Evolutionary conservation across 1,284 basidiomycete species (phyloP).

Genomic region (Microbotryum scabiosae): DNA sequence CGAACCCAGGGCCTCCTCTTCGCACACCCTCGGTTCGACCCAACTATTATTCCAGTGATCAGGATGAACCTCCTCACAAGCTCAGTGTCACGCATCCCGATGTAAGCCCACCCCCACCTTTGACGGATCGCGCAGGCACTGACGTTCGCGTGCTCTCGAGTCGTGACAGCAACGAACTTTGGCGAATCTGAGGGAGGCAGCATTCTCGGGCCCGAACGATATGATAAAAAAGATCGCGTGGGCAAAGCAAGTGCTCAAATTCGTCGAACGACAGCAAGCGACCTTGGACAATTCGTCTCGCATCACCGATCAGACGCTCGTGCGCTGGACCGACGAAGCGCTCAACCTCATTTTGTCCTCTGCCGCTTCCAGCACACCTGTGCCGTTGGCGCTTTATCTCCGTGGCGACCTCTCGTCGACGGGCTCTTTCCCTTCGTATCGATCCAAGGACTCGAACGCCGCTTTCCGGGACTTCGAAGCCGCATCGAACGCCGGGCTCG

Average conservation of each 20-base stretch:
- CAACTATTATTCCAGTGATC: conserved; percentile 20
- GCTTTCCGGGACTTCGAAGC: conserved; percentile 80
- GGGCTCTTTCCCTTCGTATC: conserved; percentile 49
- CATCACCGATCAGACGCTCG: conserved; percentile 57
- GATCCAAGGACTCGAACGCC: conserved; percentile 56
- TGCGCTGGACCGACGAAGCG: conserved; percentile 57
- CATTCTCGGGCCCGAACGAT: conserved; percentile 12
- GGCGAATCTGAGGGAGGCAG: conserved; percentile 23
- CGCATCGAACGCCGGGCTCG: conserved; percentile 63
- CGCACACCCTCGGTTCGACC: not conserved
- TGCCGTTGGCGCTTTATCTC: conserved; percentile 65
- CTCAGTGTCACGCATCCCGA: conserved; percentile 21
- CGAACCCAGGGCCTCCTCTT: not conserved
- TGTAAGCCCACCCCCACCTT: not conserved
- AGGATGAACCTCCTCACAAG: conserved; percentile 29
- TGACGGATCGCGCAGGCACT: not conserved
- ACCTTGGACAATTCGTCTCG: conserved; percentile 46
- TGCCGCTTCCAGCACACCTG: conserved; percentile 40
- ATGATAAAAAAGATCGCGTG: conserved; percentile 54
- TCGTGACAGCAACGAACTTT: conserved; percentile 21
- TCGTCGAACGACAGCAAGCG: conserved; percentile 57
- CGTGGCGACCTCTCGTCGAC: conserved; percentile 61
- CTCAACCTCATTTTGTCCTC: conserved; percentile 53
- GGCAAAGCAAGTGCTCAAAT: conserved; percentile 68
- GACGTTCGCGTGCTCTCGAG: not conserved